Percentiles rank a stretch among this genome's conserved stretches.
Conservation (phyloP, 2,329 filamentous ascomycete genomes). For the Colletotrichum scovillei region DNA sequence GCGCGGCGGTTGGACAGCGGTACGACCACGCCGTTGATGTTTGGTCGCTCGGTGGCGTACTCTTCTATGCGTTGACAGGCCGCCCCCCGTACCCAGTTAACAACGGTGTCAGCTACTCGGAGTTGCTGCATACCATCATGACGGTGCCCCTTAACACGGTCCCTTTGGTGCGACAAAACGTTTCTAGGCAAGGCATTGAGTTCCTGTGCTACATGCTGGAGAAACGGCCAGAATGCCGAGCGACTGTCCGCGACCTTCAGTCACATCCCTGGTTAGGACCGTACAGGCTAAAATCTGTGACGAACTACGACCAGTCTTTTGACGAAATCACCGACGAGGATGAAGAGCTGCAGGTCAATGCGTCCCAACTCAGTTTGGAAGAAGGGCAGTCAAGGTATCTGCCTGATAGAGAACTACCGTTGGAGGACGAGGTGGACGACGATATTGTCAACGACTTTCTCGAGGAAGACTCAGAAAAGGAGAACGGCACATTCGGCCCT, state of each 20-base stretch:
- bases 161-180: conserved; percentile 67
- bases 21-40: conserved; percentile 95
- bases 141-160: conserved; percentile 74
- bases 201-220: conserved; percentile 85
- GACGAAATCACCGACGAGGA: conserved; percentile 73
- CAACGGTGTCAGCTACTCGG: conserved; percentile 79
- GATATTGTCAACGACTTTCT: conserved; percentile 56
- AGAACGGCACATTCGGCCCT: conserved; percentile 77
- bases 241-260: conserved; percentile 77
- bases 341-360: conserved; percentile 63
- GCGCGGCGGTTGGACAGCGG: conserved; percentile 65
- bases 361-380: conserved; percentile 73
- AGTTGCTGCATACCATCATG: conserved; percentile 90
- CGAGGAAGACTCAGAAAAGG: conserved; percentile 81
- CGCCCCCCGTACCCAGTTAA: conserved; percentile 85
- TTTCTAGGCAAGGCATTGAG: conserved; percentile 77
- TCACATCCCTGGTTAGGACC: conserved; percentile 78
- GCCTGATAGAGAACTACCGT: conserved; percentile 37
- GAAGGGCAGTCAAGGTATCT: conserved; percentile 51
- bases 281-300: conserved; percentile 37
- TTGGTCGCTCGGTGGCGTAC: conserved; percentile 93
- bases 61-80: conserved; percentile 87
- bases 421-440: conserved; percentile 47
- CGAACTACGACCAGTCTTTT: conserved; percentile 59
- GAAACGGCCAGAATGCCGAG: conserved; percentile 80